Base-by-base conservation (phyloP, 495 filamentous ascomycete species). In the Xanthoparmelia taractica region DNA sequence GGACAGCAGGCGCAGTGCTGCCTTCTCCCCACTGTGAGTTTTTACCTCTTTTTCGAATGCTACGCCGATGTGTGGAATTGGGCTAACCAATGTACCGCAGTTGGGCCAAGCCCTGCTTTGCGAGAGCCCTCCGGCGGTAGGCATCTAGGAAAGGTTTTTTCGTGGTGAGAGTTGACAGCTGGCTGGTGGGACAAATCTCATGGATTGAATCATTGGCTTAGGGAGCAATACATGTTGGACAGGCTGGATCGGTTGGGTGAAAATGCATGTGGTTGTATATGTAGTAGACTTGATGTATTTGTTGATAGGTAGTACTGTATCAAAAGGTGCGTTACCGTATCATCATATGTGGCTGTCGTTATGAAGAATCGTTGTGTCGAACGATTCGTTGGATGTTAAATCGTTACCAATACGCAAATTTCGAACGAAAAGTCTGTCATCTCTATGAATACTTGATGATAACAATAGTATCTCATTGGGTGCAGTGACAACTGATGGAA, bases 1-100 rank as follows among this genome's bases (percentile, higher is more conserved):
- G 50, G 50, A 33, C 50, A 54, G 50, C 29, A 54, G 50, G 50
- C 50, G 20, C 50, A 54, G 50, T 54, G 50, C 50, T 54, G 50
- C 7, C 0, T 12, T 20, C 13, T 54, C 27, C 50, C 50, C 6
- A 8, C 33, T 20, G 50, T 54, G 27, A 54, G 50, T 54, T 7
- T 31, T 31, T n/a, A n/a, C n/a, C 34, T 10, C 23, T 13, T 17
- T 50, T 10, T 6, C 29, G 47, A 25, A 33, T 0, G 3, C 2
- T 6, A 25, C 11, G 17, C 11, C 4, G 11, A 17, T 10, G 4
- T 47, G n/a, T 47, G 43, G 25, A 12, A 23, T n/a, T 47, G 43
- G 43, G 50, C 50, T 54, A 20, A 54, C 20, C 5, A 0, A 2
- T 29, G 20, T 29, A 17, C 20, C 17, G 27, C 29, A 54, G 50